Base-by-base conservation (phyloP, 2,329 filamentous ascomycete species). In the Fusarium albosuccineum region DNA sequence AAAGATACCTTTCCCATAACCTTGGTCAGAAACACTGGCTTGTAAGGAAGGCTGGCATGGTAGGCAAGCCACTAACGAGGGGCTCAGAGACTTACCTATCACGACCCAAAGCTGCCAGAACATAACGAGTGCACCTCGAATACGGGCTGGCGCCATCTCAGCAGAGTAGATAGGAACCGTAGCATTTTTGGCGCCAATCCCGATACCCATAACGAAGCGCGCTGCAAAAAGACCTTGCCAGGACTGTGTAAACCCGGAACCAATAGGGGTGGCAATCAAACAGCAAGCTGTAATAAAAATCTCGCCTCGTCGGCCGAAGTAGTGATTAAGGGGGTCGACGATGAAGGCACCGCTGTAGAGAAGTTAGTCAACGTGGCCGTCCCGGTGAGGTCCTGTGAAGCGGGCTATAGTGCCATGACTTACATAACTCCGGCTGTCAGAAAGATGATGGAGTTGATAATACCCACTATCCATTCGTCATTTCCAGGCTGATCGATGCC, bases 51-150 rank as follows among this genome's bases (percentile, higher is more conserved):
- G 22, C 22, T 22, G 22, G 22, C 22, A 22, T 22, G 22, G 22
- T 22, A 22, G 22, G n/a, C n/a, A n/a, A n/a, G n/a, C n/a, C n/a
- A n/a, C n/a, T n/a, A n/a, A n/a, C n/a, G 17, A 22, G 17, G 3
- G 2, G 17, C 17, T 22, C 17, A 22, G 17, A 22, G 22, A 5
- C 22, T 22, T 22, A 22, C 22, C 52, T 29, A 45, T 37, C 9
- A 41, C 70, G 51, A 75, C 70, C 66, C 71, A 76, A 17, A 75
- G 70, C 67, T 75, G 83, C 91, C 91, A 94, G 66, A 88, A 89
- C 91, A 94, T 94, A 66, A 93, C 91, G 6, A 94, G 81, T 14
- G 89, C 91, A 68, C 91, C 90, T 68, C 90, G 85, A 53, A 92
- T 88, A 7, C 81, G 72, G 1, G 89, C 86, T 0, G 90, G 90